A percentile compares a stretch with the other conserved stretches of the same genome.
These are phyloP conservation scores for Cyanidioschyzon merolae DNA, from an alignment of 23 red algal species.

Conservation along the genomic window DNA sequence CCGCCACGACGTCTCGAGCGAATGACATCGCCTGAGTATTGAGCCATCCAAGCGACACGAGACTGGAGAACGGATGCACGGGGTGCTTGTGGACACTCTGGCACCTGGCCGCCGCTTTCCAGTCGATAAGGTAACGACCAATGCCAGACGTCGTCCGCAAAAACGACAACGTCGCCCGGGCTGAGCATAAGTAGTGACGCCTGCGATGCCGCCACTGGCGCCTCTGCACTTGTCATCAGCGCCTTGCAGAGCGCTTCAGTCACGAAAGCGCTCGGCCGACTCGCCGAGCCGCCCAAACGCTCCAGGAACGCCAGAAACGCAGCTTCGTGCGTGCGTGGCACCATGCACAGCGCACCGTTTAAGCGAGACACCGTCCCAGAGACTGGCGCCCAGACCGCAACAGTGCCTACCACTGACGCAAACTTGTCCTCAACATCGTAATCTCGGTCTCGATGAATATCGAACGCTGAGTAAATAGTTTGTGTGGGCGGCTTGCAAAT, in stretches of 20 bases:
- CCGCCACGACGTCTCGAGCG: not conserved
- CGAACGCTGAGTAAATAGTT: not conserved
- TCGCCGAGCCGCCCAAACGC: not conserved
- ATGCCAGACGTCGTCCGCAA: constrained; percentile 9
- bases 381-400: constrained; percentile 5
- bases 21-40: not conserved
- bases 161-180: constrained; percentile 11
- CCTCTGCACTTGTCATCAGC: not conserved
- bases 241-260: not conserved
- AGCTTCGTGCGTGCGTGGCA: not conserved
- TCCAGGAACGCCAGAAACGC: not conserved
- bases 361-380: not conserved
- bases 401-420: not conserved
- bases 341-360: constrained; percentile 2
- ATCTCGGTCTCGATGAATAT: constrained; percentile 14
- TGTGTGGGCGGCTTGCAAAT: not conserved
- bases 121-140: not conserved
- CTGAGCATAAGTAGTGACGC: not conserved
- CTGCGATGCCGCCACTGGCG: not conserved
- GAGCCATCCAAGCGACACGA: constrained; percentile 4
- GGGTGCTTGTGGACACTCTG: not conserved
- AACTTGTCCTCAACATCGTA: not conserved
- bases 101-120: not conserved
- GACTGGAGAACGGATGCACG: not conserved
- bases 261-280: not conserved